Evolutionary conservation across 2,329 filamentous ascomycete species (phyloP).

Genomic region (Apiospora sp.): DNA sequence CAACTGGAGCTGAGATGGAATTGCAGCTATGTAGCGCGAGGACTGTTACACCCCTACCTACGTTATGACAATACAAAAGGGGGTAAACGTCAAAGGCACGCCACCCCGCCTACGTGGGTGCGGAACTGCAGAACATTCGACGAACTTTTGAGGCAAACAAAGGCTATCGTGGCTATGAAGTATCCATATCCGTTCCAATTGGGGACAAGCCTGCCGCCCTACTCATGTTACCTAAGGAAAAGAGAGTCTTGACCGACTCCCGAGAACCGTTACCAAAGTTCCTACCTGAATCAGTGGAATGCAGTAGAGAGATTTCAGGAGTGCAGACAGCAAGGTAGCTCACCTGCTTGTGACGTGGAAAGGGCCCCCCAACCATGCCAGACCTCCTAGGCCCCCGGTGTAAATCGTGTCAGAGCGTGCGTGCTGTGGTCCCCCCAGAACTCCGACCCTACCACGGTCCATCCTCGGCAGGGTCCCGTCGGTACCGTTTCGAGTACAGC

Average conservation of each 20-base stretch:
- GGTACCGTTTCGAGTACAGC: background rate
- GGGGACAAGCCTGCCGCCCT: background rate
- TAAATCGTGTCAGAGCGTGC: slow-evolving; percentile 18
- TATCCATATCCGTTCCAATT: background rate
- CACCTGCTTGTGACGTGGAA: background rate
- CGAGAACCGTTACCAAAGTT: background rate
- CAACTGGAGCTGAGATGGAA: background rate
- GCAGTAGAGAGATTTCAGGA: slow-evolving; percentile 21
- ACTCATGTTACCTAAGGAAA: too few species aligned
- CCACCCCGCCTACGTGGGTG: background rate
- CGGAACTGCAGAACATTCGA: background rate
- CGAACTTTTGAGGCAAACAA: background rate
- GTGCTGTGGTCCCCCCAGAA: background rate
- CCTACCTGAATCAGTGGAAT: slow-evolving; percentile 9
- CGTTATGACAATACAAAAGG: background rate
- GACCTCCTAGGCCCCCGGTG: background rate
- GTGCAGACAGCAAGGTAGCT: background rate
- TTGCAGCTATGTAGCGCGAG: background rate
- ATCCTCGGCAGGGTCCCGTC: slow-evolving; percentile 7
- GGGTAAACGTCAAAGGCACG: background rate
- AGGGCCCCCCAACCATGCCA: background rate
- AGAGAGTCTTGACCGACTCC: background rate
- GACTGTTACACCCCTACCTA: too few species aligned
- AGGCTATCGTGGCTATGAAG: background rate
- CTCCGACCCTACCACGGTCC: slow-evolving; percentile 8